A percentile compares a stretch with the other conserved stretches of the same genome.
Evolutionary conservation across 2,329 filamentous ascomycete genomes (phyloP).

Genomic region (Phaeosphaeriaceae sp.): DNA sequence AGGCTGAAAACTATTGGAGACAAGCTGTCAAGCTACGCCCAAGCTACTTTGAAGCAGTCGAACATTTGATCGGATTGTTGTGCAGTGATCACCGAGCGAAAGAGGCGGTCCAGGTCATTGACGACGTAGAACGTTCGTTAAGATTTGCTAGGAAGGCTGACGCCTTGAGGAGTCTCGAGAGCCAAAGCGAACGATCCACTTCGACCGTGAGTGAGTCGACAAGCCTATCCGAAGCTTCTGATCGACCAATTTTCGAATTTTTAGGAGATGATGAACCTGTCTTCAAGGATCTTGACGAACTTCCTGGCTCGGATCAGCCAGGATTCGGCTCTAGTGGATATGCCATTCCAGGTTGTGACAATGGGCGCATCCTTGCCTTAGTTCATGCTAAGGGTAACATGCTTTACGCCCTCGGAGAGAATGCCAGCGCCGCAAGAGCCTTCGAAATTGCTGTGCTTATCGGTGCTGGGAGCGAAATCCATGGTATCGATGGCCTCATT

Average conservation of each 20-base stretch:
- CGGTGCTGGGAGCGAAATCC: conserved; percentile 73
- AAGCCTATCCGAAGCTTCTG: conserved; percentile 61
- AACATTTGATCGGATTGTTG: conserved; percentile 87
- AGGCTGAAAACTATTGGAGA: conserved; percentile 86
- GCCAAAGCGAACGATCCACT: conserved; percentile 65
- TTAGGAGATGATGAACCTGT: conserved; percentile 53
- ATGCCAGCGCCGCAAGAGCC: conserved; percentile 78
- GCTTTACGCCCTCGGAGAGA: conserved; percentile 88
- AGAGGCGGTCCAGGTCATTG: conserved; percentile 87
- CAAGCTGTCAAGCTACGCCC: conserved; percentile 83
- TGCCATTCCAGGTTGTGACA: conserved; percentile 81
- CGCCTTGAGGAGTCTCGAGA: conserved; percentile 57
- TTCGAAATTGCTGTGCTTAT: conserved; percentile 96
- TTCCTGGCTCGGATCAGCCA: conserved; percentile 52
- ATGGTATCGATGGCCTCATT: conserved; percentile 79
- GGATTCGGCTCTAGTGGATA: conserved; percentile 84
- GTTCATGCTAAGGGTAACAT: conserved; percentile 99
- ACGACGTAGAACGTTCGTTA: conserved; percentile 79
- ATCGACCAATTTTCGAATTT: conserved; percentile 62
- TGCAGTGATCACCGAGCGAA: conserved; percentile 80
- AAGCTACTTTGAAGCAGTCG: conserved; percentile 90
- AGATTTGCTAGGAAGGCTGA: conserved; percentile 57
- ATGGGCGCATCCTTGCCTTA: conserved; percentile 89
- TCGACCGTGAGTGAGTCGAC: conserved; percentile 64
- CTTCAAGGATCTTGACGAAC: conserved; percentile 48